A percentile compares a stretch with the other conserved stretches of the same genome.
phyloP scores from a whole-genome alignment of 2,329 filamentous ascomycete species.

The Ascochyta clinopodiicola region DNA sequence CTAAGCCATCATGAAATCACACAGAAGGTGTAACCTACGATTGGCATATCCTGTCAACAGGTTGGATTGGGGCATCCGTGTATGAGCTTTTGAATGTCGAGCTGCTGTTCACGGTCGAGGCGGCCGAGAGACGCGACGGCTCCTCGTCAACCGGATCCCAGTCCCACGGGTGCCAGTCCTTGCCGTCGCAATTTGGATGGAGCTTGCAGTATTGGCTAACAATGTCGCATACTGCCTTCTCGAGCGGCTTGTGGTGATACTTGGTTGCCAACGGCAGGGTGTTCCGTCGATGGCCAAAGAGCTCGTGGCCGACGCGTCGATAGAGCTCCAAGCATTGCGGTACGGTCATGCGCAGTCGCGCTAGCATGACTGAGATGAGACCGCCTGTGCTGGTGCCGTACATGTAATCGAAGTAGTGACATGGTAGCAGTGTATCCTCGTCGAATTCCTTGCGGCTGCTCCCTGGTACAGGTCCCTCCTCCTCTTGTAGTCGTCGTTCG shows the following conservation, averaged over 20 bases:
- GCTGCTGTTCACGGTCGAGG: constrained; percentile 22
- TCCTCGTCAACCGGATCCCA: constrained; percentile 26
- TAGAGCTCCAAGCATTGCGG: constrained; percentile 57
- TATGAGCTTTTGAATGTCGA: constrained; percentile 30
- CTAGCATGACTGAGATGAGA: constrained; percentile 59
- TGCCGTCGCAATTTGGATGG: constrained; percentile 51
- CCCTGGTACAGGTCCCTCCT: constrained; percentile 50
- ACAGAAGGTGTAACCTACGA: constrained; percentile 32
- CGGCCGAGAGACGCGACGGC: constrained; percentile 10
- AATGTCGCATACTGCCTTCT: constrained; percentile 55
- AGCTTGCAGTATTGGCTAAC: constrained; percentile 54
- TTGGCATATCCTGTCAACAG: constrained; percentile 47
- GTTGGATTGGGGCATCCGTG: constrained; percentile 13
- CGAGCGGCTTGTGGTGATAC: constrained; percentile 57
- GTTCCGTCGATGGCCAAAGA: constrained; percentile 55
- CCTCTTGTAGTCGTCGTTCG: constrained; percentile 51
- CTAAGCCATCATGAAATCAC: not conserved
- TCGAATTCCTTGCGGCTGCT: constrained; percentile 39
- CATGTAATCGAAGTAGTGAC: constrained; percentile 62
- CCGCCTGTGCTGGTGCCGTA: constrained; percentile 61
- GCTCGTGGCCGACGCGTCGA: constrained; percentile 54
- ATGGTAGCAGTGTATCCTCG: constrained; percentile 55
- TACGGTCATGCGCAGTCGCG: constrained; percentile 57
- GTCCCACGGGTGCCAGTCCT: constrained; percentile 55
- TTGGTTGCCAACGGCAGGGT: constrained; percentile 56